Evolutionary conservation across 768 basidiomycete species (phyloP), one percentile per base, ranked within the genome.

Genomic region (Strobilomyces dryophilus): DNA sequence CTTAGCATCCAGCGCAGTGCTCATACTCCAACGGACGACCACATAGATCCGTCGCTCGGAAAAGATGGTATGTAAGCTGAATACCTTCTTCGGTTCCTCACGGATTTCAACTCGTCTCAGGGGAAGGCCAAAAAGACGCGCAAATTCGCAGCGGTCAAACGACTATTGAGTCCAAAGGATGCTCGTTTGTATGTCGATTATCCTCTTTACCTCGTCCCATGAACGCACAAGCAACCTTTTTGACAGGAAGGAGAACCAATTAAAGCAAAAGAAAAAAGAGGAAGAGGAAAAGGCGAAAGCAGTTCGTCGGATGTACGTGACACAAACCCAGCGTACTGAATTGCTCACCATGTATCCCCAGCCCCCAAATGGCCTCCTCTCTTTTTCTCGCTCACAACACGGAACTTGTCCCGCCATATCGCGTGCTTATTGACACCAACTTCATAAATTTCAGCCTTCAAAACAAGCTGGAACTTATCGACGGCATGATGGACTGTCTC

Each of bases 401-500:
- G 20, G 88, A 97, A 18, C 88, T 99, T 44, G 95, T 92, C 0
- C 97, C 97, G 0, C 97, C 97, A 4, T 99, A 98, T 67, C 85
- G 95, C 18, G 92, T 99, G 26, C 82, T 99, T 36, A 92, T 99
- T 55, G 97, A 99, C 71, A 99, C 97, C 67, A 99, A 99, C 69
- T 98, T 99, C 62, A 99, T 99, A 79, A 98, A 98, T 68, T 95
- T 98, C 69, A 92, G 88, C 60, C 79, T 99, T 45, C 97, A 99
- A 74, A 99, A 98, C 72, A 97, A 98, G 70, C 74, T 99, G 59
- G 97, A 99, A 69, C 79, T 98, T 50, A 78, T 98, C 20, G 84
- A 87, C 63, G 94, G 91, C n/a, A 98, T 99, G 97, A 98, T 99
- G 97, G 97, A 99, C 66, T 95, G 93, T 64, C 76, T 98, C 15